Percentiles rank a stretch among this genome's conserved stretches.
Conservation (phyloP, 1,139 yeast genomes). For the Magnusiomyces suaveolens region DNA sequence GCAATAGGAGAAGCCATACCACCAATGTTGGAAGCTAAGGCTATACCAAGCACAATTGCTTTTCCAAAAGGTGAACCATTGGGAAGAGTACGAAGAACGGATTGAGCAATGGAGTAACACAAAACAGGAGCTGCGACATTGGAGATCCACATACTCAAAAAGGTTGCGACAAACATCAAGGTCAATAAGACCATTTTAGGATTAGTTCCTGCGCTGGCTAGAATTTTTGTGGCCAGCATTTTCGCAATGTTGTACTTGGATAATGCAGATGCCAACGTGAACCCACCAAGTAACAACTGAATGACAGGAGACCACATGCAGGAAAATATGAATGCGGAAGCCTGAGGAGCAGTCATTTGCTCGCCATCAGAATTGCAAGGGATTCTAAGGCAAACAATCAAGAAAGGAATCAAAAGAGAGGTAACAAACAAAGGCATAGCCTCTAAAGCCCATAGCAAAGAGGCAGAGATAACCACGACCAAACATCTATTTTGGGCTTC, state of each 20-base stretch:
- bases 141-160: conserved; percentile 90
- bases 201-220: conserved; percentile 75
- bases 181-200: conserved; percentile 69
- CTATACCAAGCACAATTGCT: conserved; percentile 80
- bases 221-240: conserved; percentile 66
- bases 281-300: conserved; percentile 82
- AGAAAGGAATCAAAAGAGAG: conserved; percentile 67
- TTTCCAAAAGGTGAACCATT: conserved; percentile 68
- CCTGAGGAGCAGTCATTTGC: conserved; percentile 51
- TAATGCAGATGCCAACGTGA: conserved; percentile 86
- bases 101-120: conserved; percentile 83
- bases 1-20: conserved; percentile 97
- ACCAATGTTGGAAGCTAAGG: conserved; percentile 82
- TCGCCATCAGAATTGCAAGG: conserved; percentile 43
- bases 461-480: conserved; percentile 69
- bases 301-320: conserved; percentile 95
- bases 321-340: conserved; percentile 67
- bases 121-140: conserved; percentile 95
- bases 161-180: conserved; percentile 75
- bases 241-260: conserved; percentile 86
- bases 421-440: conserved; percentile 84
- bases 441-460: conserved; percentile 89
- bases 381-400: conserved; percentile 64
- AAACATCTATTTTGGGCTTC: conserved; percentile 63
- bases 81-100: conserved; percentile 72